Conservation (phyloP, 179 eudicot genomes). For the Beta macrorhiza region DNA sequence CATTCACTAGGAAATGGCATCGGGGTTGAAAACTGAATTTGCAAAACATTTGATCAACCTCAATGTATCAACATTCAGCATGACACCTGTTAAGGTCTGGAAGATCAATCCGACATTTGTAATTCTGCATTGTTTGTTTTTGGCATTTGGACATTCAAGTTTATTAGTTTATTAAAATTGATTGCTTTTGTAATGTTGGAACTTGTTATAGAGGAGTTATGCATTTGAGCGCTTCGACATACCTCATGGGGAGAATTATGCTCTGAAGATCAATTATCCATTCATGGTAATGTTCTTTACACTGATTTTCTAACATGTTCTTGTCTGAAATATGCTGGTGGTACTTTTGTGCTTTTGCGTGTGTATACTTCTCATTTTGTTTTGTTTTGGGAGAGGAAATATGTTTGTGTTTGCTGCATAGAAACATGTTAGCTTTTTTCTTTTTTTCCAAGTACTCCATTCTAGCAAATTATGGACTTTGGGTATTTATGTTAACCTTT, state of each 20-base stretch:
- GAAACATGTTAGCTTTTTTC: no score
- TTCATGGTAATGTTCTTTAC: constrained; percentile 52
- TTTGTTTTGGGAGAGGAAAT: no score
- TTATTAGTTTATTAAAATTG: not conserved
- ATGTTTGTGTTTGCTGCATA: no score
- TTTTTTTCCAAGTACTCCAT: not conserved
- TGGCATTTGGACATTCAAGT: not conserved
- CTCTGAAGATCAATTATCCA: constrained; percentile 80
- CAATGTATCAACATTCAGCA: constrained; percentile 78
- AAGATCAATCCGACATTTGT: not conserved
- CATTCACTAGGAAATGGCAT: constrained; percentile 59
- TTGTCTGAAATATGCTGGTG: constrained; percentile 3
- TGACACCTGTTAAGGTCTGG: constrained; percentile 93
- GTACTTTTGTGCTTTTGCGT: no score
- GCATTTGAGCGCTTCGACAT: constrained; percentile 90
- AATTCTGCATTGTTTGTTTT: not conserved
- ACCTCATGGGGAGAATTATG: constrained; percentile 74
- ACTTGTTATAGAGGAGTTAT: constrained; percentile 66
- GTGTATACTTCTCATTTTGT: no score
- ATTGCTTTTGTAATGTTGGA: constrained; percentile 7
- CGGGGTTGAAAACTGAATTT: constrained; percentile 71
- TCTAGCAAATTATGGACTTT: not conserved
- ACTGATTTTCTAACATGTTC: not conserved
- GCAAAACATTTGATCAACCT: constrained; percentile 51
- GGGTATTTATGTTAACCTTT: no score